Evolutionary conservation across 176 grass and related monocot species (phyloP), one percentile per base, ranked within the genome.

Genomic region (Cenchrus americanus): DNA sequence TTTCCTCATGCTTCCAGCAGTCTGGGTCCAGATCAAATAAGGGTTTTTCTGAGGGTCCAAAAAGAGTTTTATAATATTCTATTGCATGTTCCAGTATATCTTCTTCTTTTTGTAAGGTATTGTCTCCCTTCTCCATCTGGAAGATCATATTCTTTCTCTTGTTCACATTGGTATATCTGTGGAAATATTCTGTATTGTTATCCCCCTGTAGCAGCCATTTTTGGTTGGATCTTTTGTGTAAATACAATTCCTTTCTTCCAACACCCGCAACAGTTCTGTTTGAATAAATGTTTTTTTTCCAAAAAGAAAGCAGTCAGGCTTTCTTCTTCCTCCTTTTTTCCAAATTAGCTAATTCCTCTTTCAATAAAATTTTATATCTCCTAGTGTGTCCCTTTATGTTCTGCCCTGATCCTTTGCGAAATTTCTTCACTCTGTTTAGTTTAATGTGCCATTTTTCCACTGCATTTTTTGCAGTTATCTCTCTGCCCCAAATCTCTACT

Each of bases 181-280:
- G 30, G 4, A 40, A 57, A 1, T 19, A 22, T 1, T 10, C 6
- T 0, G 58, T 5, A 5, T 10, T 61, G 3, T 11, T 61, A 3
- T n/a, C 8, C 2, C 57, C 57, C 19, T n/a, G n/a, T 9, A 19
- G 2, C 0, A 76, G 6, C 60, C 60, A 63, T 1, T 1, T 30
- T 13, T 22, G 11, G 15, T 64, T 66, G 1, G 30, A 18, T 2
- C 30, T 40, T 8, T 66, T 66, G 12, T 66, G 14, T 32, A 14
- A 40, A 5, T 66, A 66, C 0, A 5, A 14, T 14, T 41, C 32
- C 7, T 67, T 4, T 67, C 64, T 10, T 67, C 64, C 2, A 11
- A 10, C 0, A 10, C 1, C 1, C 17, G 5, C 0, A 64, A 1
- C 0, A 64, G 1, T 12, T 64, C 3, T 7, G 26, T 2, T 64